phyloP scores from a whole-genome alignment of 73 alveolate genomes.

The Tetrahymena borealis region DNA sequence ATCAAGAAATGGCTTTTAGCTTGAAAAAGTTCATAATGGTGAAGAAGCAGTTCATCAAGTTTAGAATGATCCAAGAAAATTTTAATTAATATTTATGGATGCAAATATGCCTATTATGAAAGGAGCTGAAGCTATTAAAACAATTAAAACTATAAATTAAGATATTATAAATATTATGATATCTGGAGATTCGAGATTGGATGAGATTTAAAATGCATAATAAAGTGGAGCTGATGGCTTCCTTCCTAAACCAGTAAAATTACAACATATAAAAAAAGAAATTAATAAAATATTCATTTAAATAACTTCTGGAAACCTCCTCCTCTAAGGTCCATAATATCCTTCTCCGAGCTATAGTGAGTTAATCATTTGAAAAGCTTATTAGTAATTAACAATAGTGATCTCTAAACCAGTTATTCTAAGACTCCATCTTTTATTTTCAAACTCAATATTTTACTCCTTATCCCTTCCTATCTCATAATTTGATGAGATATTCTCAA shows the following conservation, averaged over 20 bases:
- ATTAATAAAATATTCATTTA: background rate
- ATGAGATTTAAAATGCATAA: background rate
- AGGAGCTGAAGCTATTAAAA: background rate
- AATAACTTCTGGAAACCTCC: background rate
- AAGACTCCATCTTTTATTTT: background rate
- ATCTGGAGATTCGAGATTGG: background rate
- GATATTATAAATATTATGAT: background rate
- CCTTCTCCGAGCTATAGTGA: background rate
- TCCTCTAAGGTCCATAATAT: background rate
- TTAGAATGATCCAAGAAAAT: background rate
- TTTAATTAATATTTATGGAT: background rate
- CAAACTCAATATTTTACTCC: too few species aligned
- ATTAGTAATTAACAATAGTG: background rate
- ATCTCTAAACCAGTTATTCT: too few species aligned
- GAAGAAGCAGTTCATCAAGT: background rate
- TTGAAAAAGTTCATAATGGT: background rate
- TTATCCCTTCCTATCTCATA: too few species aligned
- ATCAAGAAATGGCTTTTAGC: background rate
- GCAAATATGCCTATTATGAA: background rate
- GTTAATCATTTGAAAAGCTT: background rate
- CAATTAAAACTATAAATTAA: background rate
- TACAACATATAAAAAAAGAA: background rate
- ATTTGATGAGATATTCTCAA: too few species aligned
- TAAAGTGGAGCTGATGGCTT: background rate
- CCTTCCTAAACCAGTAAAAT: background rate